These are phyloP conservation scores for Capsicum baccatum DNA, from an alignment of 257 asterid genomes.

Conservation along the genomic window DNA sequence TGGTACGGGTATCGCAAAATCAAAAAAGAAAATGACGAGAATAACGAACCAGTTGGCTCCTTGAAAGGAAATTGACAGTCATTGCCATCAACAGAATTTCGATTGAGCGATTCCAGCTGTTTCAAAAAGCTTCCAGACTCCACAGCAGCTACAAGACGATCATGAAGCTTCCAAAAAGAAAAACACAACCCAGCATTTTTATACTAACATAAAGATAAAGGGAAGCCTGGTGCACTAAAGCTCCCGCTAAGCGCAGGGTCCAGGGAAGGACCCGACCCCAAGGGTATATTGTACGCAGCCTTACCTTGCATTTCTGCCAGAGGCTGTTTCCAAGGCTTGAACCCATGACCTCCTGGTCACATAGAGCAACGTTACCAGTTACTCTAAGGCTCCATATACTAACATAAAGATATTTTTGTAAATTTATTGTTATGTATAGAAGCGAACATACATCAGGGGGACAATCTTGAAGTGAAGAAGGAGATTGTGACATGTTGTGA, in stretches of 20 bases:
- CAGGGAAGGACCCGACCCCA: too few relatives aligned
- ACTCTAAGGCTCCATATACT: too few relatives aligned
- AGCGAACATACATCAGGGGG: constrained; percentile 68
- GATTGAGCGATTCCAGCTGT: constrained; percentile 58
- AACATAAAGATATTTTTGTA: too few relatives aligned
- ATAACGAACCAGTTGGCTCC: constrained; percentile 65
- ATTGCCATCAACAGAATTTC: constrained; percentile 39
- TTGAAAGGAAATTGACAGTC: constrained; percentile 61
- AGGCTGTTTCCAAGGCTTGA: too few relatives aligned
- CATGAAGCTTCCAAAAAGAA: constrained; percentile 53
- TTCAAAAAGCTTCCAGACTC: constrained; percentile 61
- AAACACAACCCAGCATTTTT: not conserved
- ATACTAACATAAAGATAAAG: too few relatives aligned
- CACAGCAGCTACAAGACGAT: constrained; percentile 62
- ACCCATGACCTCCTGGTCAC: too few relatives aligned
- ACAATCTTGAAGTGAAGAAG: constrained; percentile 54
- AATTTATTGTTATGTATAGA: too few relatives aligned
- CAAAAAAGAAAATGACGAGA: not conserved
- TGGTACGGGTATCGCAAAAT: not conserved
- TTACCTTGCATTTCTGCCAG: too few relatives aligned
- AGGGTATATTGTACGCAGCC: too few relatives aligned
- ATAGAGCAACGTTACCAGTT: too few relatives aligned
- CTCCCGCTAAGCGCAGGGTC: too few relatives aligned
- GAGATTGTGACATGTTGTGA: constrained; percentile 56
- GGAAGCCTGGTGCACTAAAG: too few relatives aligned